Evolutionary conservation across 306 rosid genomes (phyloP).

Genomic region (Prunus mume): DNA sequence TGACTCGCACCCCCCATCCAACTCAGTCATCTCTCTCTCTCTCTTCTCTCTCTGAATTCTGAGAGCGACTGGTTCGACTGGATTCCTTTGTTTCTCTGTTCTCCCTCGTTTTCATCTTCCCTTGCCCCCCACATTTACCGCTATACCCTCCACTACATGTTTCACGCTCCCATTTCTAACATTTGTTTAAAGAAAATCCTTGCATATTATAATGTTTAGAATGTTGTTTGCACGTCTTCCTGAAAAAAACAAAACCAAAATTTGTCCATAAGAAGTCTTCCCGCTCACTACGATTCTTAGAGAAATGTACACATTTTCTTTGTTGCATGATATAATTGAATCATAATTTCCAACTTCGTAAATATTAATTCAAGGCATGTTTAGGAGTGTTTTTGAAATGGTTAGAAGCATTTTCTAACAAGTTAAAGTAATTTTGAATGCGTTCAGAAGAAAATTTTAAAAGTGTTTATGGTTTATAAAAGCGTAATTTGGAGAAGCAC

Average conservation of each 20-base stretch:
- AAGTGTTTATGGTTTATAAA: too few species aligned
- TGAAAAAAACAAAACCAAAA: neutral
- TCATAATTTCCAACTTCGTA: too few species aligned
- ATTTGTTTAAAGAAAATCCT: neutral
- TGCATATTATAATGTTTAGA: neutral
- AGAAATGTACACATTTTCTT: neutral
- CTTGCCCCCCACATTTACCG: constrained; percentile 6
- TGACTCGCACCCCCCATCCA: neutral
- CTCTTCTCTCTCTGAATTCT: neutral
- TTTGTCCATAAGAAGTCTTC: neutral
- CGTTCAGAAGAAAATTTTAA: too few species aligned
- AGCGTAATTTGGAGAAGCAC: too few species aligned
- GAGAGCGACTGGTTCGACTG: constrained; percentile 33
- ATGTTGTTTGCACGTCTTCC: constrained; percentile 13
- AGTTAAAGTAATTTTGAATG: too few species aligned
- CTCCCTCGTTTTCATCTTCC: constrained; percentile 32
- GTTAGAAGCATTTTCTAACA: accelerated
- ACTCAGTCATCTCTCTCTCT: neutral
- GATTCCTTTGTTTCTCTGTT: constrained; percentile 21
- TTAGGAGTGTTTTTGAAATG: too few species aligned
- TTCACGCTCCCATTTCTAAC: neutral
- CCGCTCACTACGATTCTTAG: neutral
- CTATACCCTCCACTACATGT: neutral
- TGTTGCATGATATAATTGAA: too few species aligned
- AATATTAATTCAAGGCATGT: too few species aligned